phyloP scores from a whole-genome alignment of 768 basidiomycete species.

The Tylopilus rubrobrunneus region DNA sequence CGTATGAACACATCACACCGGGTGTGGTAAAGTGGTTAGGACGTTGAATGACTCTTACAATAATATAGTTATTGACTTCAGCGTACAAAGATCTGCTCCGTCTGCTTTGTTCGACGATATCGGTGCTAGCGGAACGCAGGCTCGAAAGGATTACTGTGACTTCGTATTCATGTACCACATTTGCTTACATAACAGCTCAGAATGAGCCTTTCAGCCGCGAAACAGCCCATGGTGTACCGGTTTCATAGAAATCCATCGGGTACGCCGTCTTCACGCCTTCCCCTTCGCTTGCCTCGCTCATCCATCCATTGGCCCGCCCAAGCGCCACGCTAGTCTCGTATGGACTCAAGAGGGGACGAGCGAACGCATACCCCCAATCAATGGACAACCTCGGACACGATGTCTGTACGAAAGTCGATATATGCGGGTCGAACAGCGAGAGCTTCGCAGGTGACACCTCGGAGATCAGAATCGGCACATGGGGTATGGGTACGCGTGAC shows the following conservation, averaged over 20 bases:
- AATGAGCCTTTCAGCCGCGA: slow-evolving; percentile 57
- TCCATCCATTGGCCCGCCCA: slow-evolving; percentile 64
- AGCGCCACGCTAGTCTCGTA: slow-evolving; percentile 91
- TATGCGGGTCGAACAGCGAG: slow-evolving; percentile 71
- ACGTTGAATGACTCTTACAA: too few relatives aligned
- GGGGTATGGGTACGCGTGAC: slow-evolving; percentile 57
- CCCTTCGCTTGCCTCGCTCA: slow-evolving; percentile 32
- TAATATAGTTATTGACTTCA: neutral
- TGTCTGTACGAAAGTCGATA: slow-evolving; percentile 92
- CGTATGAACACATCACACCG: too few relatives aligned
- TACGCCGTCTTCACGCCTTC: slow-evolving; percentile 43
- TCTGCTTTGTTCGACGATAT: too few relatives aligned
- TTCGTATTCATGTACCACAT: neutral
- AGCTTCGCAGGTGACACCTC: slow-evolving; percentile 97
- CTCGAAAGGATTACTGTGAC: neutral
- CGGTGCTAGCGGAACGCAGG: neutral
- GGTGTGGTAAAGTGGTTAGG: too few relatives aligned
- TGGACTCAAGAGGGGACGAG: slow-evolving; percentile 81
- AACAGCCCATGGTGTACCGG: slow-evolving; percentile 72
- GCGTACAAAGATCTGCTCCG: too few relatives aligned
- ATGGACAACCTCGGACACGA: slow-evolving; percentile 95
- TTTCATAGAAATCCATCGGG: slow-evolving; percentile 96
- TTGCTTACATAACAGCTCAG: slow-evolving; percentile 5
- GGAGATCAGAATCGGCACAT: slow-evolving; percentile 88
- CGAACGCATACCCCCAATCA: slow-evolving; percentile 98